Conservation (phyloP, 495 filamentous ascomycete species). For the Xylaria nigripes region DNA sequence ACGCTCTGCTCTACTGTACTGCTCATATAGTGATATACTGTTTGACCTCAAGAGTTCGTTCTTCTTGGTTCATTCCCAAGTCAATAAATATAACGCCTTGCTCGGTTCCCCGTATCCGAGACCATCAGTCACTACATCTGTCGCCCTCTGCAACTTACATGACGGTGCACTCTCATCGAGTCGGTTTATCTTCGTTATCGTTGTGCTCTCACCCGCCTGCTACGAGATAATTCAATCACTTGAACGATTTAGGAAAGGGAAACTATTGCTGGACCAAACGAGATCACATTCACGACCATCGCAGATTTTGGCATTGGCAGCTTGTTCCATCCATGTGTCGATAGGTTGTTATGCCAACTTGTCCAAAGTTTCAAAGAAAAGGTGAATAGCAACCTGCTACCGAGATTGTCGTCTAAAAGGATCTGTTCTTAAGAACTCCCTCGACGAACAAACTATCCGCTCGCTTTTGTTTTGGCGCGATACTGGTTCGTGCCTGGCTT, state of each 20-base stretch:
- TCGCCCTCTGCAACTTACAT: conserved; percentile 7
- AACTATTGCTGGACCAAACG: conserved; percentile 17
- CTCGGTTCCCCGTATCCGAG: not conserved
- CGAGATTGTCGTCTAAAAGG: conserved; percentile 16
- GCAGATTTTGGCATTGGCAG: not conserved
- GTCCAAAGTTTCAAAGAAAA: conserved; percentile 14
- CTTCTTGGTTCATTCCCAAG: not conserved
- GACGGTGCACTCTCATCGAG: conserved; percentile 19
- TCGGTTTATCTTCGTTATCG: conserved; percentile 17
- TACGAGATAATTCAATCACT: conserved; percentile 31
- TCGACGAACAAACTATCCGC: conserved; percentile 26
- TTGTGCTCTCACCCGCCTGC: conserved; percentile 24
- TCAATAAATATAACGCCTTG: not conserved
- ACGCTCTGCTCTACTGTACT: not conserved
- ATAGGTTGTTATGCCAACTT: conserved; percentile 15
- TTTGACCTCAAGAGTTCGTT: conserved; percentile 4
- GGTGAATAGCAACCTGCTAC: conserved; percentile 12
- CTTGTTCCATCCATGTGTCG: conserved; percentile 15
- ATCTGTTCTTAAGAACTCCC: conserved; percentile 15
- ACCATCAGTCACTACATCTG: conserved; percentile 9
- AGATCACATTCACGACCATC: conserved; percentile 3
- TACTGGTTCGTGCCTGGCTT: conserved; percentile 31
- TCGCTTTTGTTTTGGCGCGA: conserved; percentile 32
- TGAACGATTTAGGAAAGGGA: conserved; percentile 28
- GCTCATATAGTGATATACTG: not conserved